A percentile compares a stretch with the other conserved stretches of the same genome.
Conservation (phyloP, 2,329 filamentous ascomycete species). For the Neofusicoccum laricinum region DNA sequence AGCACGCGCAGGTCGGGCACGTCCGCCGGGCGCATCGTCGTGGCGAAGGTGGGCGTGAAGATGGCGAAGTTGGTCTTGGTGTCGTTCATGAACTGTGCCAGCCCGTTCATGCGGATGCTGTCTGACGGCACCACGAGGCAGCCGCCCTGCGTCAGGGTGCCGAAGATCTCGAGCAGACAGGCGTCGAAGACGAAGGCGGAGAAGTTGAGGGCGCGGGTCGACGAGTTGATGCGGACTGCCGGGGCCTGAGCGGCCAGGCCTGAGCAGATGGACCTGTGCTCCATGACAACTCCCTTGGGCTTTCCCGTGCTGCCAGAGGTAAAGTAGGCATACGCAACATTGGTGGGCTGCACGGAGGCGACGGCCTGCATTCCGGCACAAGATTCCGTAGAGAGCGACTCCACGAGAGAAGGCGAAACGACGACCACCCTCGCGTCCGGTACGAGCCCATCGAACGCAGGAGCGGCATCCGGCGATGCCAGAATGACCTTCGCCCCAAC, state of each 20-base stretch:
- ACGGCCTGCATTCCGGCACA: constrained; percentile 46
- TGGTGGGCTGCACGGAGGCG: constrained; percentile 32
- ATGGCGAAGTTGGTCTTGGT: constrained; percentile 28
- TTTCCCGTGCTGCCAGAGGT: constrained; percentile 25
- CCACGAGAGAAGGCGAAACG: constrained; percentile 22
- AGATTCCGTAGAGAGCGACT: constrained; percentile 26
- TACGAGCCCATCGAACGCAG: constrained; percentile 7
- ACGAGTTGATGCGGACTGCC: constrained; percentile 4
- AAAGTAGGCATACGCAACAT: constrained; percentile 22
- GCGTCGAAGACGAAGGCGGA: constrained; percentile 55
- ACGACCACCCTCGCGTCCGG: constrained; percentile 21
- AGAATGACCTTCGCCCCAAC: constrained; percentile 30
- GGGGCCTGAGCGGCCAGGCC: constrained; percentile 22
- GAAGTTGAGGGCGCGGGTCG: constrained; percentile 27
- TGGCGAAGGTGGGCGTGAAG: constrained; percentile 37
- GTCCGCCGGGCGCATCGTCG: constrained; percentile 35
- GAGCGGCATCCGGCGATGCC: constrained; percentile 23
- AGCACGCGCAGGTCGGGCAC: constrained; percentile 40
- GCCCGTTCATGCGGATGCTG: constrained; percentile 43
- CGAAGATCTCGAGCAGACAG: constrained; percentile 55
- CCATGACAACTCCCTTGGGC: constrained; percentile 29
- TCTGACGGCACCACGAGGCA: constrained; percentile 56
- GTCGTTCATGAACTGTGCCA: constrained; percentile 22
- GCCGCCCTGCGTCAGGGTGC: constrained; percentile 50
- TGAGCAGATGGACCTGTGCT: constrained; percentile 29